phyloP scores from a whole-genome alignment of 805 yeast genomes.

The Wickerhamomyces hampshirensis region DNA sequence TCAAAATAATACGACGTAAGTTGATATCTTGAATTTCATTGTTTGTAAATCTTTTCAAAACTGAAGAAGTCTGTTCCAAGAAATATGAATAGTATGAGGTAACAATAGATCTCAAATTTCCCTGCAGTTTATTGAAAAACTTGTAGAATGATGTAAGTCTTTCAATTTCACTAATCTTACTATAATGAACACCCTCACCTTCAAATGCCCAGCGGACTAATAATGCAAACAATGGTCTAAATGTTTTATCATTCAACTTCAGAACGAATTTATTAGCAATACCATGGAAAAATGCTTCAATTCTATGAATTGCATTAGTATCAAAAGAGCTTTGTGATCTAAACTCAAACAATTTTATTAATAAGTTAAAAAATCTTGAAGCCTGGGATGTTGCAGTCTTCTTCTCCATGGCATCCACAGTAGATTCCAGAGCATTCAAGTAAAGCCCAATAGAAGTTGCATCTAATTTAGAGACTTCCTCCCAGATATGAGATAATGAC shows the following conservation, averaged over 20 bases:
- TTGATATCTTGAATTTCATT: constrained; percentile 39
- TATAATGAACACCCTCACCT: constrained; percentile 61
- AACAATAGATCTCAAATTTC: constrained; percentile 76
- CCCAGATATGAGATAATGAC: constrained; percentile 63
- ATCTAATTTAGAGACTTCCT: constrained; percentile 30
- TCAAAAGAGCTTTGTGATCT: constrained; percentile 57
- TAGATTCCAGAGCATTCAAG: constrained; percentile 59
- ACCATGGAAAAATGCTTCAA: constrained; percentile 71
- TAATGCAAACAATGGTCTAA: constrained; percentile 86
- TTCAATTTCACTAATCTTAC: constrained; percentile 42
- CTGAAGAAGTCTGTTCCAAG: constrained; percentile 60
- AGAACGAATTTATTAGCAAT: constrained; percentile 75
- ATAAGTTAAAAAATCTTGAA: constrained; percentile 59
- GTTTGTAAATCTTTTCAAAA: constrained; percentile 47
- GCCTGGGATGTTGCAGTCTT: constrained; percentile 72
- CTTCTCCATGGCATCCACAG: constrained; percentile 65
- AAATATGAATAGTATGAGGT: constrained; percentile 86
- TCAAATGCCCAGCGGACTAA: constrained; percentile 89
- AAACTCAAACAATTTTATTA: constrained; percentile 66
- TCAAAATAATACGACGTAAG: constrained; percentile 68
- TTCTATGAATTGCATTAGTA: constrained; percentile 68
- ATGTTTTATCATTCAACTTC: constrained; percentile 89
- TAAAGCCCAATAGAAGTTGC: constrained; percentile 61
- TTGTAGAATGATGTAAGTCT: constrained; percentile 74
- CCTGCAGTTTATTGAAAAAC: constrained; percentile 82